Evolutionary conservation across 768 basidiomycete species (phyloP), one percentile per base, ranked within the genome.

Genomic region (Hericium erinaceus): DNA sequence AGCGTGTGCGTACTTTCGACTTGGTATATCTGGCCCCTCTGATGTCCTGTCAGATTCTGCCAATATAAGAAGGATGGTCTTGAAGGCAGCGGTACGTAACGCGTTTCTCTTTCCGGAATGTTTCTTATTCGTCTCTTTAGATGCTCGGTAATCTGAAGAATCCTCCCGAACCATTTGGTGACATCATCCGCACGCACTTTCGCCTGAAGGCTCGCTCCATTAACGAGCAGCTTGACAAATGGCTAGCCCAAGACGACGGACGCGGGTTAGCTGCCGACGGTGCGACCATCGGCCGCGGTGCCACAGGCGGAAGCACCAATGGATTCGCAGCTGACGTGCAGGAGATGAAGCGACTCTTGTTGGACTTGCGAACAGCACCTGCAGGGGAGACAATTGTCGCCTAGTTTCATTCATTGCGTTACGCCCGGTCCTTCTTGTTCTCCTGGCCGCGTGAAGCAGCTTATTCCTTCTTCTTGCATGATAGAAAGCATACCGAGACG

Each of bases 1-100:
- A 64, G 83, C 87, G 50, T 94, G 91, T 93, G 39, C 26, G 15
- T 44, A n/a, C 26, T 44, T 37, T 24, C 52, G 49, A 46, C 11
- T 52, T 37, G 39, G 24, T 18, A n/a, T 24, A n/a, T 57, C 40
- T 55, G 5, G 4, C 22, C 13, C 39, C 37, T 62, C 65, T 10
- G 70, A 22, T 8, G 41, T 53, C 40, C 18, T 37, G 11, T 33
- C 63, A 93, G 91, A 94, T 70, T 94, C 92, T 39, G 89, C 91
- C 48, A 98, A 97, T 68, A 82, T 97, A 38, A 83, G 95, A 26
- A 77, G 95, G 16, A 97, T 97, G 95, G 89, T 89, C 8, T 84
- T 95, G 39, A 84, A 80, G 66, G 92, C 90, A 40, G 93, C 94
- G 57, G 90, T 91, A 70, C 62, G 81, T 63, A 52, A 22, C 24